Conservation (phyloP, 1,284 basidiomycete genomes). For the Malassezia equina region DNA sequence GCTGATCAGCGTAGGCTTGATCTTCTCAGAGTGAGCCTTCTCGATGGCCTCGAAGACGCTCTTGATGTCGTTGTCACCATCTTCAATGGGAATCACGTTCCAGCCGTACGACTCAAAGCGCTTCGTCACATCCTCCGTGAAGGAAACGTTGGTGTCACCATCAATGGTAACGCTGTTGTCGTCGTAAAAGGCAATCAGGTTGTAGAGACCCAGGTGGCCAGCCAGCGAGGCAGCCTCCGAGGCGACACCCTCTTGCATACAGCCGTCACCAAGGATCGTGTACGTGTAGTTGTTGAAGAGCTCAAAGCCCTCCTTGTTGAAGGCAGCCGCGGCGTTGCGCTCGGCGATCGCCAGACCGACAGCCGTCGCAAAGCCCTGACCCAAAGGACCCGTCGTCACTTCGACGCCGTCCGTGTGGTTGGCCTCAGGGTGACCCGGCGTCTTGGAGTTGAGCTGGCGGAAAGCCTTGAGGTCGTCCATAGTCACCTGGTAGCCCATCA, state of each 20-base stretch:
- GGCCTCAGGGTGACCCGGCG: slow-evolving; percentile 71
- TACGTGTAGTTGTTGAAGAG: slow-evolving; percentile 85
- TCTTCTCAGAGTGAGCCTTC: slow-evolving; percentile 64
- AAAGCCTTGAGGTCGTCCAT: slow-evolving; percentile 66
- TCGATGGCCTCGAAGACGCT: slow-evolving; percentile 70
- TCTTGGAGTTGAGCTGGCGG: slow-evolving; percentile 63
- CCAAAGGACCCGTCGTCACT: slow-evolving; percentile 90
- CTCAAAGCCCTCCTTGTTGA: slow-evolving; percentile 75
- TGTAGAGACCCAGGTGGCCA: slow-evolving; percentile 80
- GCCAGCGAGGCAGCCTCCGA: slow-evolving; percentile 82
- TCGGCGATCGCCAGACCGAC: slow-evolving; percentile 88
- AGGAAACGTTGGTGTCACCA: slow-evolving; percentile 78
- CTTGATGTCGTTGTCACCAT: slow-evolving; percentile 75
- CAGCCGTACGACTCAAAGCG: slow-evolving; percentile 85
- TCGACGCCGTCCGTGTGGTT: slow-evolving; percentile 75
- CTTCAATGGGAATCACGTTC: slow-evolving; percentile 74
- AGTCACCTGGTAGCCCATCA: slow-evolving; percentile 66
- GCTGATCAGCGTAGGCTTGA: slow-evolving; percentile 76
- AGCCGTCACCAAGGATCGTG: slow-evolving; percentile 81
- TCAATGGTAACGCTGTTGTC: slow-evolving; percentile 83
- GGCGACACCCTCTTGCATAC: slow-evolving; percentile 89
- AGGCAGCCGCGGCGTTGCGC: slow-evolving; percentile 74
- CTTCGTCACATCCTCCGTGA: slow-evolving; percentile 83
- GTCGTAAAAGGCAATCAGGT: slow-evolving; percentile 58
- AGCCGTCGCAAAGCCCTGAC: slow-evolving; percentile 75